Base-by-base conservation (phyloP, 1,139 yeast species). In the Taiozyma sp. region DNA sequence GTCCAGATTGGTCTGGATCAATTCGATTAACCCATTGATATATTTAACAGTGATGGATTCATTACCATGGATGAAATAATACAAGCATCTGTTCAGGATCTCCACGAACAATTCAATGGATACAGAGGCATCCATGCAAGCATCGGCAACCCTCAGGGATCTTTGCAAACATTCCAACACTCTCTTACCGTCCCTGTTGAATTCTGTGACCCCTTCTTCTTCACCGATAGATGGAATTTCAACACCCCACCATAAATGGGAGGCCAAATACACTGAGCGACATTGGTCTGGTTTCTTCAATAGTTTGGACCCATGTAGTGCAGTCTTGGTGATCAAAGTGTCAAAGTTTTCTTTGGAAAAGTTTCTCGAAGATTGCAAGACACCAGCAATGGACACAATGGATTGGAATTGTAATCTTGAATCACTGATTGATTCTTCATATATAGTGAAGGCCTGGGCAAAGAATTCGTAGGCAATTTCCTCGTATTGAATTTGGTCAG, bases 241-340 rank as follows among this genome's bases (percentile, higher is more conserved):
- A 22, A 85, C 77, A 67, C 95, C 87, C 95, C 96, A 90, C 97
- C 97, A 93, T 48, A 93, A 71, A 68, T 93, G 97, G 3, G 96
- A 85, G 49, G 97, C 91, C 49, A 81, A 70, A 63, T 87, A 88
- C 7, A 93, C 95, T 0, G 96, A 84, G 24, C 97, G 80, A 65
- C 98, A 91, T 67, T 91, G 99, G 62, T 91, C 98, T 35, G 93
- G 93, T 65, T 91, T 93, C 65, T 88, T 89, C 63, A 93, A 76
- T 51, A 93, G 74, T 65, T 88, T 88, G 10, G 96, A 88, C 2
- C 96, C 96, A 63, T 90, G 88, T 46, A 91, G 70, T 1, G 97
- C 89, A 51, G 93, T 77, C 64, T 91, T 86, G 24, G 95, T 87
- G 46, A 90, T 89, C 58, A 93, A 73, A 9, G 82, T 79, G 60